Conservation (phyloP, 1,139 yeast genomes). For the Kodamaea derodonti region DNA sequence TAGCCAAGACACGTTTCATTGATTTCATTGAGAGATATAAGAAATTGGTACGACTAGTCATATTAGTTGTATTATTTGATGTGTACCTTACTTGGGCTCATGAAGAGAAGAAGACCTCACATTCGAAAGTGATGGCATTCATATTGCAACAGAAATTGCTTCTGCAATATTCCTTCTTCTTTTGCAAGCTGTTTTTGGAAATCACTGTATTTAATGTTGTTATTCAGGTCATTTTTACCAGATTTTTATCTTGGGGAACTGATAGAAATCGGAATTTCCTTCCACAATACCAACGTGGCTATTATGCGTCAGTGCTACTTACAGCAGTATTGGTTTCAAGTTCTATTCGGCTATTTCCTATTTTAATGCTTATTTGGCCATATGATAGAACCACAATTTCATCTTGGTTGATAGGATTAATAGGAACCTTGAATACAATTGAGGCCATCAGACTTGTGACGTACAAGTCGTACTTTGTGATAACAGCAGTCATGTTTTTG, state of each 20-base stretch:
- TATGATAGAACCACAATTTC: constrained; percentile 72
- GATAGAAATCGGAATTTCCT: constrained; percentile 18
- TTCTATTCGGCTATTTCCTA: constrained; percentile 79
- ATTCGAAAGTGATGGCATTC: constrained; percentile 21
- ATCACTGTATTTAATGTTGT: constrained; percentile 50
- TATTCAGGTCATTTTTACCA: constrained; percentile 41
- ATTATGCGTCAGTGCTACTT: constrained; percentile 43
- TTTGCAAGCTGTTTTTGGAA: constrained; percentile 59
- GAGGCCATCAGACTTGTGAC: constrained; percentile 65
- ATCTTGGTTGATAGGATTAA: constrained; percentile 54
- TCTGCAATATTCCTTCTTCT: constrained; percentile 64
- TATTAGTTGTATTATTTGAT: constrained; percentile 75
- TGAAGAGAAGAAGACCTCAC: constrained; percentile 57
- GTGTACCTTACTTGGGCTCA: constrained; percentile 91
- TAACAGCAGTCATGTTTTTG: constrained; percentile 20
- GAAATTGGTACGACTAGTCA: constrained; percentile 46
- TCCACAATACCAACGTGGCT: constrained; percentile 17
- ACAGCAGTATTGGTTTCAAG: constrained; percentile 72
- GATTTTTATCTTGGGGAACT: constrained; percentile 29
- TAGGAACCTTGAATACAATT: constrained; percentile 58
- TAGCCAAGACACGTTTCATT: neutral
- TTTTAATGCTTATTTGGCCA: constrained; percentile 96
- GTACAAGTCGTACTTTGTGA: constrained; percentile 33
- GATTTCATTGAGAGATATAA: constrained; percentile 15
- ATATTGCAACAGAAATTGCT: constrained; percentile 46